A percentile compares a stretch with the other conserved stretches of the same genome.
phyloP scores from a whole-genome alignment of 1,284 basidiomycete genomes.

The Microbotryum silenes-acaulis region DNA sequence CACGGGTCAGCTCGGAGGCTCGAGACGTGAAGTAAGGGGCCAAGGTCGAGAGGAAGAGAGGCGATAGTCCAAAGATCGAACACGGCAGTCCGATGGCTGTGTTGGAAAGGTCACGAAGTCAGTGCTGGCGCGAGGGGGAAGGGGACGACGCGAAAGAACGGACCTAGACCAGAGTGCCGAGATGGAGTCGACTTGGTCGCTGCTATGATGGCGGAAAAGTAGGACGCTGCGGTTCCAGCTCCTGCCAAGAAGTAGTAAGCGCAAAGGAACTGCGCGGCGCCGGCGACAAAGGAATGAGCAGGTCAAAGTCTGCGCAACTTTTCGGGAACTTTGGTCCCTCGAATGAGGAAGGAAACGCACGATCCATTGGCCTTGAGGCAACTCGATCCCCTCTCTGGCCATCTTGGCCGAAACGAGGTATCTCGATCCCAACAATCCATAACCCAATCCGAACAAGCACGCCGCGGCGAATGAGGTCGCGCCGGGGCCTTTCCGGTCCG shows the following conservation, averaged over 20 bases:
- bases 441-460: constrained; percentile 24
- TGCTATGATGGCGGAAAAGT: constrained; percentile 31
- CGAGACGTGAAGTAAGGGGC: constrained; percentile 28
- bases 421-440: constrained; percentile 21
- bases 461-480: constrained; percentile 20
- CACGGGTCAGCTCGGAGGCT: not conserved
- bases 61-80: constrained; percentile 34
- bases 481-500: constrained; percentile 27
- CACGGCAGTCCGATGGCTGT: constrained; percentile 32
- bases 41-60: constrained; percentile 32
- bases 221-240: constrained; percentile 27
- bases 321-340: no score
- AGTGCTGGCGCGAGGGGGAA: no score
- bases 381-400: not conserved
- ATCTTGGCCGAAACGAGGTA: constrained; percentile 2
- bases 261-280: constrained; percentile 8
- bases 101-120: no score
- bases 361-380: constrained; percentile 1
- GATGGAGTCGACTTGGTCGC: constrained; percentile 26
- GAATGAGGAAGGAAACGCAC: not conserved
- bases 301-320: no score
- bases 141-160: not conserved
- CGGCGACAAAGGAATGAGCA: no score
- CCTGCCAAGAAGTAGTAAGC: constrained; percentile 26
- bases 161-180: constrained; percentile 30